phyloP scores from a whole-genome alignment of 495 filamentous ascomycete genomes.

The Cercophora scortea region DNA sequence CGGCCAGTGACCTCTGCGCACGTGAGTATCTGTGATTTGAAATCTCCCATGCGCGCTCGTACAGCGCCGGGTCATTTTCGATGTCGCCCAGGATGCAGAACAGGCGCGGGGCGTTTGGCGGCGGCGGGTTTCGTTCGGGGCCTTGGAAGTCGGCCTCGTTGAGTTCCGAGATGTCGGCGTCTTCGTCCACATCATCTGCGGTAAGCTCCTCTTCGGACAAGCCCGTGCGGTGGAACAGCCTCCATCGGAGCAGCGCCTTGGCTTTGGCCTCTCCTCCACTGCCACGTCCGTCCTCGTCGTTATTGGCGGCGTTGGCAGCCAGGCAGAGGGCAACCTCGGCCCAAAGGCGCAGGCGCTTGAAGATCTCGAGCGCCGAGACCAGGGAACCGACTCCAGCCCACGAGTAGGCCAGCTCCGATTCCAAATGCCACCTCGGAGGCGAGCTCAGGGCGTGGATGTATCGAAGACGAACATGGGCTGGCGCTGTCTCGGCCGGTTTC shows the following conservation, averaged over 20 bases:
- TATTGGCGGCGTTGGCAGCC: conserved; percentile 49
- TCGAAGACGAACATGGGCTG: conserved; percentile 62
- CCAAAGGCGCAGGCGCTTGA: conserved; percentile 91
- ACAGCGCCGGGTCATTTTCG: conserved; percentile 61
- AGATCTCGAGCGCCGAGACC: conserved; percentile 88
- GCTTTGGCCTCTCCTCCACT: conserved; percentile 67
- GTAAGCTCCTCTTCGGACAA: conserved; percentile 12
- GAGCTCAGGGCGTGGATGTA: conserved; percentile 79
- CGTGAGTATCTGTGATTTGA: conserved; percentile 73
- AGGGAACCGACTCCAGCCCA: conserved; percentile 86
- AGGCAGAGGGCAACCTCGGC: conserved; percentile 90
- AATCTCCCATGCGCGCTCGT: conserved; percentile 83
- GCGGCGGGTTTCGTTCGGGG: conserved; percentile 57
- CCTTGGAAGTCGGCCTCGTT: conserved; percentile 47
- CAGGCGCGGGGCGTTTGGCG: conserved; percentile 75
- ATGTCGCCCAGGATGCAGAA: conserved; percentile 95
- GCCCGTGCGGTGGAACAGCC: conserved; percentile 61
- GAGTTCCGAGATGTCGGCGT: conserved; percentile 40
- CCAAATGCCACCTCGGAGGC: conserved; percentile 85
- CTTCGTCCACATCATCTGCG: conserved; percentile 42
- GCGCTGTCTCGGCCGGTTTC: conserved; percentile 68
- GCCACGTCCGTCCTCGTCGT: conserved; percentile 50
- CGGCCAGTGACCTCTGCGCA: conserved; percentile 79
- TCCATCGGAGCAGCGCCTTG: conserved; percentile 59
- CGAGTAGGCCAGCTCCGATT: conserved; percentile 82